Evolutionary conservation across 225 moss, liverwort and hornwort species (phyloP).

Genomic region (Pseudoscleropodium purum): DNA sequence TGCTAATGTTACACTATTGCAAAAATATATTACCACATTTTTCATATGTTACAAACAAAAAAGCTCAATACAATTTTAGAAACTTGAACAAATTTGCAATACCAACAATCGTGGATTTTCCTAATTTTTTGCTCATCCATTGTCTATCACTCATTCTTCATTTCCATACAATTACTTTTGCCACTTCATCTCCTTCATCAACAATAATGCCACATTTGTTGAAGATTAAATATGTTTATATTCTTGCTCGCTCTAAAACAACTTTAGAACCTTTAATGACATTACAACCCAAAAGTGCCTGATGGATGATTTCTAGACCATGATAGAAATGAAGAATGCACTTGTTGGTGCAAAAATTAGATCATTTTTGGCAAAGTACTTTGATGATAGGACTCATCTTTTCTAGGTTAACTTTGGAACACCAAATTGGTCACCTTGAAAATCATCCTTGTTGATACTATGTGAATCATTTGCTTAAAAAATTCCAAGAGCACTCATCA

Average conservation of each 20-base stretch:
- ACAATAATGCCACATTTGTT: neutral
- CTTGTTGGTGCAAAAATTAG: neutral
- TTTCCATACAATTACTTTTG: fast-evolving
- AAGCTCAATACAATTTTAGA: too few species aligned
- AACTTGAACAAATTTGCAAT: neutral
- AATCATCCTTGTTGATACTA: neutral
- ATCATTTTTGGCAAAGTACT: neutral
- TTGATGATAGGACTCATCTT: neutral
- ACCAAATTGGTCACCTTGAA: fast-evolving
- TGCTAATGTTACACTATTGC: neutral
- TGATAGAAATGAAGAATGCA: neutral
- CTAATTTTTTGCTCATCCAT: neutral
- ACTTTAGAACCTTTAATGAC: fast-evolving
- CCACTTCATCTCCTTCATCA: fast-evolving
- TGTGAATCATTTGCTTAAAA: neutral
- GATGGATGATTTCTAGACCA: neutral
- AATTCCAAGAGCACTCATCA: neutral
- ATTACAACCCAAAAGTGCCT: fast-evolving
- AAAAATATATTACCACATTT: neutral
- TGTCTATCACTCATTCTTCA: neutral
- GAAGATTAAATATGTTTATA: neutral
- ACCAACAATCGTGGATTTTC: neutral
- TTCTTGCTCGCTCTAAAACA: neutral
- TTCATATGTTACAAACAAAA: neutral
- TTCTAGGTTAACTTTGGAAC: fast-evolving